A percentile compares a stretch with the other conserved stretches of the same genome.
phyloP scores from a whole-genome alignment of 208 protist genomes.

The Tetramitus jugosus region DNA sequence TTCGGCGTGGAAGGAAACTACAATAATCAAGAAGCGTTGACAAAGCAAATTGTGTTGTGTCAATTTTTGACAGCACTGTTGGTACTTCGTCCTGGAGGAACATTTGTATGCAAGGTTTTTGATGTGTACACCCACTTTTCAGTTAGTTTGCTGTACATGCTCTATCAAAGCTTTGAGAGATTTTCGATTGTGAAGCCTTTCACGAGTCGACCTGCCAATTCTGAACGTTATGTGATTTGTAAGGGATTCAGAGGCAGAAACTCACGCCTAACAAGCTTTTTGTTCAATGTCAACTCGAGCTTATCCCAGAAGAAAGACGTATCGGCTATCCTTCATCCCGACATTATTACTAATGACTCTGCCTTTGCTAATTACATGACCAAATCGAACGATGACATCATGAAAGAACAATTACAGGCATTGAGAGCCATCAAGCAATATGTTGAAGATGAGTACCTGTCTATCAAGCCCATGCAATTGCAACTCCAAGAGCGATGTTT shows the following conservation, averaged over 20 bases:
- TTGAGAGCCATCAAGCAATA: not conserved
- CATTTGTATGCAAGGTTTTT: conserved; percentile 48
- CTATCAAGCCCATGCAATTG: not conserved
- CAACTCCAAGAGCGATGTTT: not conserved
- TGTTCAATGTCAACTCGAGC: not conserved
- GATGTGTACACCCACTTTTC: conserved; percentile 39
- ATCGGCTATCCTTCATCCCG: not conserved
- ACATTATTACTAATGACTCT: not conserved
- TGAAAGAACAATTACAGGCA: not conserved
- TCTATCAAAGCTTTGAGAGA: conserved; percentile 33
- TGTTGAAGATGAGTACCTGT: conserved; percentile 6
- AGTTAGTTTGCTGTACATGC: conserved; percentile 37
- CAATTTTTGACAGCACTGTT: conserved; percentile 36
- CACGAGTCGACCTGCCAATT: conserved; percentile 43
- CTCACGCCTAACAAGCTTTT: not conserved
- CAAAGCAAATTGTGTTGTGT: conserved; percentile 39
- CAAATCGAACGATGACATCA: not conserved
- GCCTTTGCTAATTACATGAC: not conserved
- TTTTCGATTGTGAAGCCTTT: conserved; percentile 41
- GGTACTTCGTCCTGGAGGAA: conserved; percentile 33
- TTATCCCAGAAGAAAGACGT: not conserved
- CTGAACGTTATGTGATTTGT: conserved; percentile 41
- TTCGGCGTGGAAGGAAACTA: conserved; percentile 23
- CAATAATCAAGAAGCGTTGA: conserved; percentile 37
- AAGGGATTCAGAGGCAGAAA: conserved; percentile 20